Base-by-base conservation (phyloP, 2,329 filamentous ascomycete genomes). In the Cladosporium sp. region DNA sequence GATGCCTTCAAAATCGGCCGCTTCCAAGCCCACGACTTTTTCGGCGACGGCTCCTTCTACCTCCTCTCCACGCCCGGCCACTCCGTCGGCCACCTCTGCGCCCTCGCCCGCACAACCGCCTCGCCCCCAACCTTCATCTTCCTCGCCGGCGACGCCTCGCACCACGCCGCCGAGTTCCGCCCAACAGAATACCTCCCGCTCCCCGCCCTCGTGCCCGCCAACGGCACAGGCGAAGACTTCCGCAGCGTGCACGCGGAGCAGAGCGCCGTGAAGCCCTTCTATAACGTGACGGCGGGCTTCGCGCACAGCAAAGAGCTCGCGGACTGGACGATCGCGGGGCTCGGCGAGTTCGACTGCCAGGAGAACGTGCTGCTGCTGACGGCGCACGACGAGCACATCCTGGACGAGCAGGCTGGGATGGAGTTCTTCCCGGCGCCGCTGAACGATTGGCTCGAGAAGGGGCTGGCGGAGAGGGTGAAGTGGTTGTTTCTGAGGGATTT, bases 11-110 rank as follows among this genome's bases (percentile, higher is more conserved):
- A 71, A 54, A 73, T 78, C 16, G 76, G 74, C 1, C 61, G 69
- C 8, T 78, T 77, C 59, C 59, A 68, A 32, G 76, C 76, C 2
- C 64, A 68, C 22, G 79, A 83, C 60, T 81, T 74, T 59, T 82
- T 81, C 52, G 73, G 73, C 3, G 79, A 83, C 59, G 79, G 78
- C 0, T 73, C 68, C 18, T 79, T 83, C 57, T 81, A 80, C 59
- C 68, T 82, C 1, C 68, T 82, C 28, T 68, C 78, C 56, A 72
- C 73, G 3, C 77, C 78, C 0, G 80, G 80, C 1, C 78, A 81
- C 58, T 71, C 73, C 0, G 63, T 76, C 9, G 76, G 75, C 1
- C 77, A 79, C 58, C 65, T 78, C n/a, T 73, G 71, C 53, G 78
- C 69, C 3, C 67, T 81, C 0, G 77, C 75, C 1, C 67, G 77